Evolutionary conservation across 2,329 filamentous ascomycete genomes (phyloP), one percentile per base, ranked within the genome.

Genomic region (Phialophora expanda): DNA sequence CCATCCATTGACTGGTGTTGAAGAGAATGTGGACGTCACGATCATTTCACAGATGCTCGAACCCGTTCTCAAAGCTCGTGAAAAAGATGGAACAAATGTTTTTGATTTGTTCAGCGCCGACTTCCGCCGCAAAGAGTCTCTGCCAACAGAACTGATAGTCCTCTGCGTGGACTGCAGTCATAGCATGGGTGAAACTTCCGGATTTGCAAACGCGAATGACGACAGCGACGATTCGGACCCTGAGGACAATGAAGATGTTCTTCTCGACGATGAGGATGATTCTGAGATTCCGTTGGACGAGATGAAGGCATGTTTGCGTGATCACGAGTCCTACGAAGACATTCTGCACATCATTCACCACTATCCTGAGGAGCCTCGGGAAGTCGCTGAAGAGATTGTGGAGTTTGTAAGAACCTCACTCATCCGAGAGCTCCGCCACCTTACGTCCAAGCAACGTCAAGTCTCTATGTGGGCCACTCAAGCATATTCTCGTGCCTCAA

Each of bases 31-130:
- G 2, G 76, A 80, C 54, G 67, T 74, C 1, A 72, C 75, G 2
- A 73, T 77, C n/a, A 68, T 79, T 17, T 75, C 76, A 20, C 76
- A 78, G 62, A 55, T 74, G 2, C 70, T 79, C 6, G 73, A 73
- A 2, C 76, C 76, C 0, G 76, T 78, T 17, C 68, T 79, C 9
- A 55, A 70, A 32, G 56, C 26, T 0, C 74, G 77, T 4, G 73
- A 74, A 8, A 62, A 67, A 20, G 75, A 79, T 58, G 77, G 76
- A 0, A 77, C 76, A 4, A 65, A 72, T 17, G 71, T 76, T 2
- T 78, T 79, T 55, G 76, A 78, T 61, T 66, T 73, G 1, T 74
- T 75, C 32, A 76, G 77, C 4, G 73, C 73, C 17, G 66, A 71
- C 0, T 66, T 68, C 17, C 66, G 74, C 26, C 72, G 74, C 44